Evolutionary conservation across 208 protist species (phyloP).

Genomic region (Acanthamoeba lugdunensis): DNA sequence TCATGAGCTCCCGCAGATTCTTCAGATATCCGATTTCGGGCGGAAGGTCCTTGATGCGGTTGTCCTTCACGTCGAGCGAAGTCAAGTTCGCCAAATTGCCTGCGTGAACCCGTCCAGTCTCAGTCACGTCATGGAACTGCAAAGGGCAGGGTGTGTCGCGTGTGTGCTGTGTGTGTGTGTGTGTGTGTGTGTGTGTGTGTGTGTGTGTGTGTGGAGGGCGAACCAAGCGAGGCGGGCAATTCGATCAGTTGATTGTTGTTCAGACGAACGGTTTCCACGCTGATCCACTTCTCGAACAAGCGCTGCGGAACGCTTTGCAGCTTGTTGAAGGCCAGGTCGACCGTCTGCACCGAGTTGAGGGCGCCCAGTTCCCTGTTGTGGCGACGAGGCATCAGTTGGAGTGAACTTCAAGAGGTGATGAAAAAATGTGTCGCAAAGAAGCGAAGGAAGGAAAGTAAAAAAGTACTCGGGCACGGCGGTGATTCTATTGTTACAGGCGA

Average conservation of each 20-base stretch:
- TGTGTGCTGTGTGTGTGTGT: too few relatives aligned
- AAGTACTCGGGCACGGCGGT: not conserved
- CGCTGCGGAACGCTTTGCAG: not conserved
- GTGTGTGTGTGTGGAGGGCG: not conserved
- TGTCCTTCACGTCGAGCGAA: slow-evolving; percentile 37
- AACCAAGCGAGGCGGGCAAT: not conserved
- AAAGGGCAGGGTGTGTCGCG: not conserved
- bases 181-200: too few relatives aligned
- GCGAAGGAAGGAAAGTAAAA: not conserved
- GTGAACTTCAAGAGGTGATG: too few relatives aligned
- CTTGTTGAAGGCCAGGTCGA: slow-evolving; percentile 51
- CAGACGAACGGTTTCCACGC: not conserved
- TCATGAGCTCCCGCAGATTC: slow-evolving; percentile 49
- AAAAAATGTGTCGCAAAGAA: not conserved
- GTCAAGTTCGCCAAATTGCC: not conserved
- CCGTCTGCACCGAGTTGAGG: not conserved
- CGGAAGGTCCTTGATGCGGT: not conserved
- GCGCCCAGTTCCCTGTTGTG: slow-evolving; percentile 25
- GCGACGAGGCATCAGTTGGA: not conserved
- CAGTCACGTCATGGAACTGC: too few relatives aligned
- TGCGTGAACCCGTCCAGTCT: not conserved
- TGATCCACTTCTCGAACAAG: slow-evolving; percentile 5
- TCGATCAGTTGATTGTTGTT: slow-evolving; percentile 30
- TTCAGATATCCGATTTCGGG: slow-evolving; percentile 49
- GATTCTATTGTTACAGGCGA: slow-evolving; percentile 64